These are phyloP conservation scores for Mytilinidion resinicola DNA, from an alignment of 495 filamentous ascomycete species.

Conservation along the genomic window DNA sequence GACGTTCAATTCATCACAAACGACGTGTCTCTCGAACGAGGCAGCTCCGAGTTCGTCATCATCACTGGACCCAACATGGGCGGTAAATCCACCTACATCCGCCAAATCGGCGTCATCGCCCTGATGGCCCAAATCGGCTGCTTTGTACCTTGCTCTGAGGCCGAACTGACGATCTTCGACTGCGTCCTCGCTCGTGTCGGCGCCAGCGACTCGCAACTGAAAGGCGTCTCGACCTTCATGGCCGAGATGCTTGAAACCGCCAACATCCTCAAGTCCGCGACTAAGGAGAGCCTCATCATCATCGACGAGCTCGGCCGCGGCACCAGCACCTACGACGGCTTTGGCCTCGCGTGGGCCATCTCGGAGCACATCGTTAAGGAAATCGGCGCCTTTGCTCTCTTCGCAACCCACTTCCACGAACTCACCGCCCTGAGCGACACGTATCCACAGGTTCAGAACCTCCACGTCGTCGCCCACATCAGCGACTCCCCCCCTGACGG, in stretches of 20 bases:
- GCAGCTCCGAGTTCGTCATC: slow-evolving; percentile 83
- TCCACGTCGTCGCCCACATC: slow-evolving; percentile 96
- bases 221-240: slow-evolving; percentile 99
- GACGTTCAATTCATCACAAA: slow-evolving; percentile 98
- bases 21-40: slow-evolving; percentile 78
- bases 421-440: slow-evolving; percentile 82
- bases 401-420: slow-evolving; percentile 98
- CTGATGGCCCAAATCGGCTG: slow-evolving; percentile 96
- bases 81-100: slow-evolving; percentile 97
- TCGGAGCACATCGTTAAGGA: slow-evolving; percentile 95
- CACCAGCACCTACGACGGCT: slow-evolving; percentile 97
- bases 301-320: slow-evolving; percentile 98
- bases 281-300: slow-evolving; percentile 89
- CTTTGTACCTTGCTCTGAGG: slow-evolving; percentile 88
- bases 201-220: slow-evolving; percentile 90
- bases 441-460: slow-evolving; percentile 79
- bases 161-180: slow-evolving; percentile 94
- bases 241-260: slow-evolving; percentile 99
- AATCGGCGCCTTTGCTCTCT: slow-evolving; percentile 86
- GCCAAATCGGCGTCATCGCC: slow-evolving; percentile 94
- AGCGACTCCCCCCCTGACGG: slow-evolving; percentile 42
- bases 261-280: slow-evolving; percentile 96
- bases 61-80: slow-evolving; percentile 99
- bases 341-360: slow-evolving; percentile 97
- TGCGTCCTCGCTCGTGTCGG: slow-evolving; percentile 96